These are phyloP conservation scores for Pythium apleroticum DNA, from an alignment of 352 stramenopile genomes.

Conservation along the genomic window DNA sequence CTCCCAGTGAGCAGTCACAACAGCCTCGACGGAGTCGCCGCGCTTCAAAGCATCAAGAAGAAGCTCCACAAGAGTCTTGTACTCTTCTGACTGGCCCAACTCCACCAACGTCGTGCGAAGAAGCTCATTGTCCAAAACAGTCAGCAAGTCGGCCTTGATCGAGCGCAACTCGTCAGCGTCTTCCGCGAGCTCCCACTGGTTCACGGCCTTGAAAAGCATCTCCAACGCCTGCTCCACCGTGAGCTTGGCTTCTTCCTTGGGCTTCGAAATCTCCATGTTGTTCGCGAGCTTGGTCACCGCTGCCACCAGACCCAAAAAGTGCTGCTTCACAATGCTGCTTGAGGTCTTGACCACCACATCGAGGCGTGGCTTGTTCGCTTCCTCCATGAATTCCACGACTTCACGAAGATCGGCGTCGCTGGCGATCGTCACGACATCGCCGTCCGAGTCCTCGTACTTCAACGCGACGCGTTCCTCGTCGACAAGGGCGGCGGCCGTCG, in stretches of 20 bases:
- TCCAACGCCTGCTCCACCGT: constrained; percentile 43
- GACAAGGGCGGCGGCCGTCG: constrained; percentile 24
- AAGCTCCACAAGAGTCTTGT: constrained; percentile 29
- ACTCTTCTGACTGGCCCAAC: constrained; percentile 37
- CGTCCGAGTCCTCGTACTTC: constrained; percentile 60
- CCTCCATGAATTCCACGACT: constrained; percentile 49
- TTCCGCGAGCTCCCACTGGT: constrained; percentile 45
- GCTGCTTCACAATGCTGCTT: constrained; percentile 34
- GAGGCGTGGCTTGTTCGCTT: constrained; percentile 39
- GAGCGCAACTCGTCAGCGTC: constrained; percentile 36
- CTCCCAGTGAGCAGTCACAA: constrained; percentile 35
- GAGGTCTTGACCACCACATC: constrained; percentile 33
- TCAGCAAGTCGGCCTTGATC: constrained; percentile 49
- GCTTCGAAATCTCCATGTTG: constrained; percentile 25
- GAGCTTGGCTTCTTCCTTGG: constrained; percentile 22
- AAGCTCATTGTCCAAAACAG: constrained; percentile 36
- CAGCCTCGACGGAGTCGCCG: constrained; percentile 33
- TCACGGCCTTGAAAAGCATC: constrained; percentile 37
- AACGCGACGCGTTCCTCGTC: constrained; percentile 31
- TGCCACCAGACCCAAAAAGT: constrained; percentile 47
- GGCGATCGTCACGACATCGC: constrained; percentile 56
- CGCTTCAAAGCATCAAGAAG: constrained; percentile 37
- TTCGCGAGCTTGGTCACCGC: constrained; percentile 52
- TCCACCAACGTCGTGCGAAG: constrained; percentile 36
- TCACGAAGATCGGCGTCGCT: constrained; percentile 56